Evolutionary conservation across 1,284 basidiomycete species (phyloP).

Genomic region (Rhodotorula sp.): DNA sequence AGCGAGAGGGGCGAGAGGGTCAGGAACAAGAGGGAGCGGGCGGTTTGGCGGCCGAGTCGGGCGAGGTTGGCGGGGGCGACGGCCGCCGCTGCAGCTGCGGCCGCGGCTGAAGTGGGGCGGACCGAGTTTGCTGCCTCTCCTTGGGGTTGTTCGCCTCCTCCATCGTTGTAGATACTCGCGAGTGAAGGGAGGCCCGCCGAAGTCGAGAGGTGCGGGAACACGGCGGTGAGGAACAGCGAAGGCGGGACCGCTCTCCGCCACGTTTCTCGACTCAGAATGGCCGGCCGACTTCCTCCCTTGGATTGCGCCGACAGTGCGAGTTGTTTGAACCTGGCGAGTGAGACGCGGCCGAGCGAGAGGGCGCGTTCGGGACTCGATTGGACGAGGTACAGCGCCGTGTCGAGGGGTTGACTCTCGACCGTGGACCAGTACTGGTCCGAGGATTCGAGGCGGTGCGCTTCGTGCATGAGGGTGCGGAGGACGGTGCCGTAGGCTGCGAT

Average conservation of each 20-base stretch:
- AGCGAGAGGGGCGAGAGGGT: conserved; percentile 42
- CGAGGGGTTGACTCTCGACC: conserved; percentile 33
- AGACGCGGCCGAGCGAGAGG: conserved; percentile 23
- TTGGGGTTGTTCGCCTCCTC: neutral
- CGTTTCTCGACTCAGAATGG: conserved; percentile 13
- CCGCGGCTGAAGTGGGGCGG: no score
- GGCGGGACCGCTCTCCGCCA: conserved; percentile 39
- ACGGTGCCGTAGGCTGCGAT: conserved; percentile 30
- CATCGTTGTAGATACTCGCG: conserved; percentile 7
- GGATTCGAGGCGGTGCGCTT: conserved; percentile 34
- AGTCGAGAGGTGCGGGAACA: conserved; percentile 43
- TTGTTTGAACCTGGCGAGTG: conserved; percentile 24
- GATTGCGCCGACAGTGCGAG: neutral
- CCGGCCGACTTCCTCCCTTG: neutral
- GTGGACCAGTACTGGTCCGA: conserved; percentile 41
- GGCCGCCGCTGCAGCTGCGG: neutral
- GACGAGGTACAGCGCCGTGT: conserved; percentile 34
- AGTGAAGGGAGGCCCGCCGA: conserved; percentile 22
- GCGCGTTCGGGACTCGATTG: conserved; percentile 27
- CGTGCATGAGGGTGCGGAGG: conserved; percentile 35
- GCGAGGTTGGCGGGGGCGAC: conserved; percentile 18
- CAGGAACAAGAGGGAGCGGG: conserved; percentile 41
- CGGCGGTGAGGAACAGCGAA: conserved; percentile 43
- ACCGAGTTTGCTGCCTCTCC: neutral
- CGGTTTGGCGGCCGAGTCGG: conserved; percentile 21